Evolutionary conservation across 2,329 filamentous ascomycete species (phyloP).

Genomic region (Capronia epimyces): DNA sequence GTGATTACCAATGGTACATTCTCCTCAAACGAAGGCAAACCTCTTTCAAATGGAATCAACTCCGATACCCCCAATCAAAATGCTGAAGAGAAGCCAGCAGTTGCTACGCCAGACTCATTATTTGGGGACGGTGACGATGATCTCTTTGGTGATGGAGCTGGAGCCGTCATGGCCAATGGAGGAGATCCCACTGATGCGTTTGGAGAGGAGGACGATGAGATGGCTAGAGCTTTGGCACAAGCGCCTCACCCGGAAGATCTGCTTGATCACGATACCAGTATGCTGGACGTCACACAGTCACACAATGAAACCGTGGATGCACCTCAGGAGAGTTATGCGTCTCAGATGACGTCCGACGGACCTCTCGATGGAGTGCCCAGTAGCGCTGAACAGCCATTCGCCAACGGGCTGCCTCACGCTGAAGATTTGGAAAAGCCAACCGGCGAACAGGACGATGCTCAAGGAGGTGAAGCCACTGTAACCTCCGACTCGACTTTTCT

Average conservation of each 20-base stretch:
- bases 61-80: constrained; percentile 33
- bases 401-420: constrained; percentile 41
- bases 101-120: constrained; percentile 69
- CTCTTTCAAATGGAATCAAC: constrained; percentile 51
- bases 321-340: constrained; percentile 11
- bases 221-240: constrained; percentile 66
- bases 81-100: constrained; percentile 50
- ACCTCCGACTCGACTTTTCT: constrained; percentile 76
- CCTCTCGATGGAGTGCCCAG: constrained; percentile 26
- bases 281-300: constrained; percentile 11
- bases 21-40: constrained; percentile 65
- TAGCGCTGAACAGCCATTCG: constrained; percentile 28
- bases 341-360: constrained; percentile 9
- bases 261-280: constrained; percentile 16
- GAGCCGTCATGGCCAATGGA: constrained; percentile 42
- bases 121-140: constrained; percentile 75
- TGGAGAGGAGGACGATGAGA: constrained; percentile 79
- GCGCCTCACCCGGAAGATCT: constrained; percentile 50
- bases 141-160: constrained; percentile 78
- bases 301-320: not conserved
- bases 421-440: constrained; percentile 35
- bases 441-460: constrained; percentile 45
- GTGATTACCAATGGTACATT: constrained; percentile 61
- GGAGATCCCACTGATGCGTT: constrained; percentile 56
- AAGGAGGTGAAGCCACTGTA: constrained; percentile 39